Evolutionary conservation across 306 rosid species (phyloP), one percentile per base, ranked within the genome.

Genomic region (Cicer yamashitae): DNA sequence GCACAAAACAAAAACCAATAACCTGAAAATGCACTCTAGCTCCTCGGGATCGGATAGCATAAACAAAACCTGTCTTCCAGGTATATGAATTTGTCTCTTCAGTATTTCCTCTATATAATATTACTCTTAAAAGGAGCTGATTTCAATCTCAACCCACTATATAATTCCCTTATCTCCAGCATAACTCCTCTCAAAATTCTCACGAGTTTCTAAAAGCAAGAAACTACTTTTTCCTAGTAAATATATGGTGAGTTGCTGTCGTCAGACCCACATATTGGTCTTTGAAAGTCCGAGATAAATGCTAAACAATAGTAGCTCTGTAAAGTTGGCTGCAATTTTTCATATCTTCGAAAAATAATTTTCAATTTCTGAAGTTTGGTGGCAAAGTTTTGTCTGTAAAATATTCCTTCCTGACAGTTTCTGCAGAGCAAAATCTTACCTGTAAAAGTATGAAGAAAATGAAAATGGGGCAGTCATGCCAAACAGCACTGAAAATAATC

Each of bases 391-490:
- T 88, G 63, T 82, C 85, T 9, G 91, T 87, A 79, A 96, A 96
- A 75, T 90, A 90, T 78, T 96, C 97, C 81, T 85, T 84, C 76
- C 87, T 85, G 47, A 92, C 82, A 44, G 84, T 85, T 65, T 96
- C 93, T 48, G 78, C 87, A 2, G 96, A 86, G 86, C 99, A 96
- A 86, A 96, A 96, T 58, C 87, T 88, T 68, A 59, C 98, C 99
- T 96, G 78, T 83, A 85, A 84, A 81, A 80, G 13, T 54, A 54
- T 51, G 12, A 66, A 67, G 70, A 46, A 77, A 74, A 54, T 64
- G 34, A 74, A 63, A 69, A 70, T 9, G 11, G 25, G 37, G 41
- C 43, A 56, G 56, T 61, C 22, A 59, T 1, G 37, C 62, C 59
- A 58, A 66, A 65, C 50, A 76, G 53, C 38, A 72, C 38, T 30